Base-by-base conservation (phyloP, 768 basidiomycete genomes). In the Lactarius evosmus region DNA sequence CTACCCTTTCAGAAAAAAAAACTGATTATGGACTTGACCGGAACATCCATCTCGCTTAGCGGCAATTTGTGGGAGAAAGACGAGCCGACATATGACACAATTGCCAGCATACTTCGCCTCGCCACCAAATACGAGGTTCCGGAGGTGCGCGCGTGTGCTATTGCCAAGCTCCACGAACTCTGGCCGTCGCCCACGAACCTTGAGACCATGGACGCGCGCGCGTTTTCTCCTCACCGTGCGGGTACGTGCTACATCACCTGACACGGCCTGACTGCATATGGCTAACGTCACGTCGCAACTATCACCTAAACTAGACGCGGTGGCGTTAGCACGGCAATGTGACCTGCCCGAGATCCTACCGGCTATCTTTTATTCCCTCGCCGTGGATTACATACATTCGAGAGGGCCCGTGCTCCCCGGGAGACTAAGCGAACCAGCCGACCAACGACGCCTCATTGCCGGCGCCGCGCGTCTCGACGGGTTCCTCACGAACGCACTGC, bases 311-410 rank as follows among this genome's bases (percentile, higher is more conserved):
- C 51, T 19, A 75, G 76, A 77, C 61, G 76, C 74, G 5, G 76
- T 77, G 50, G 54, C 59, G 22, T 75, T 79, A 29, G 74, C 75
- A 7, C 71, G 73, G 32, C 74, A 78, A 60, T 72, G 73, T 53
- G 69, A 74, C 44, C 62, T 78, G 34, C 74, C 74, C 1, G 72
- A 76, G 22, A 75, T 78, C 54, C 72, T 78, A 25, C 77, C 77
- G 7, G 72, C 77, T n/a, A 75, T 75, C 19, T 78, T 79, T 62
- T 79, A 77, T 66, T 76, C 75, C 4, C 73, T 79, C 27, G 74
- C 75, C 7, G 65, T 76, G 17, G 60, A 61, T 55, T 36, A 36
- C 25, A 27, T 22, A 14, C 54, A 55, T 32, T 8, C 54, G 14
- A n/a, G 25, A 33, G 29, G 32, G 9, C 54, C 3, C 29, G 33